A percentile compares a stretch with the other conserved stretches of the same genome.
Conservation (phyloP, 257 asterid species). For the Gentiana straminea region DNA sequence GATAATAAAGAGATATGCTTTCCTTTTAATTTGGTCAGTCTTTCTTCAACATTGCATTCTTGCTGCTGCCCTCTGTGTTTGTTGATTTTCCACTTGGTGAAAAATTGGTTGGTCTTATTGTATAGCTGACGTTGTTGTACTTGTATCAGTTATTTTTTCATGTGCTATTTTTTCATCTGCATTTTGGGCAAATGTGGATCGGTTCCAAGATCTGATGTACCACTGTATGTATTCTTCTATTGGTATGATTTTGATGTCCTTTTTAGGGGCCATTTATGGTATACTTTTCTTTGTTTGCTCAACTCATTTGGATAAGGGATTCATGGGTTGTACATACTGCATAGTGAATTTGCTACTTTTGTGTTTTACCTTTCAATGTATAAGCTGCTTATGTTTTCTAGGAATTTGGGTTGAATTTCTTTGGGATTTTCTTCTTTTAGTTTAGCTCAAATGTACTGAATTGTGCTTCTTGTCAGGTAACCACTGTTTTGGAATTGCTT, state of each 20-base stretch:
- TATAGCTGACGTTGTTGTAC: neutral
- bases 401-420: too few species aligned
- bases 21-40: slow-evolving; percentile 13
- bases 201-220: slow-evolving; percentile 8
- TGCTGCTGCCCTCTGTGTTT: slow-evolving; percentile 5
- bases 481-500: neutral
- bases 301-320: too few species aligned
- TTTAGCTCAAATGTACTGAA: neutral
- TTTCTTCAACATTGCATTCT: neutral
- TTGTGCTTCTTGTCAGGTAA: neutral
- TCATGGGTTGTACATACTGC: too few species aligned
- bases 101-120: neutral
- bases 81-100: neutral
- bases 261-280: too few species aligned
- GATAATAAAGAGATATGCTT: slow-evolving; percentile 11
- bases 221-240: neutral
- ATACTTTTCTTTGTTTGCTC: too few species aligned
- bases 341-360: too few species aligned
- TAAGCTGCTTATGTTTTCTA: too few species aligned
- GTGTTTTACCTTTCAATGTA: too few species aligned
- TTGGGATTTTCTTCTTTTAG: too few species aligned
- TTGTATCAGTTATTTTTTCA: slow-evolving; percentile 1
- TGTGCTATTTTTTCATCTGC: neutral
- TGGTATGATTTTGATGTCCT: neutral
- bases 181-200: neutral